Conservation (phyloP, 2,329 filamentous ascomycete genomes). For the Phaeosphaeriaceae sp. region DNA sequence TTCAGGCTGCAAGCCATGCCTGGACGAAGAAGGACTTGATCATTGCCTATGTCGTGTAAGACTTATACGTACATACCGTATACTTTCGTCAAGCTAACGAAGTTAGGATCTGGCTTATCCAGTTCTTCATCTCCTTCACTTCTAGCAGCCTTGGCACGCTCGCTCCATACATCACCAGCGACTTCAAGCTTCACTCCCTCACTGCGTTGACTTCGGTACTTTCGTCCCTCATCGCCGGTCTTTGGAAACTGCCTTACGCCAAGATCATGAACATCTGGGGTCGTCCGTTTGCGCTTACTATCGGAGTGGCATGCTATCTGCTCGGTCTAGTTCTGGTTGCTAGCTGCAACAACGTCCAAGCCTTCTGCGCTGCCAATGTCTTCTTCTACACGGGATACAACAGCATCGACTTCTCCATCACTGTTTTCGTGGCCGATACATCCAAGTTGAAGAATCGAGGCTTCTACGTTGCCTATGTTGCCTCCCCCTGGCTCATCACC, state of each 20-base stretch:
- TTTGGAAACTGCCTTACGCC: constrained; percentile 51
- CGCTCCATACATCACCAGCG: constrained; percentile 50
- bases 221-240: constrained; percentile 46
- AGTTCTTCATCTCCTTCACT: constrained; percentile 58
- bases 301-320: constrained; percentile 41
- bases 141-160: constrained; percentile 51
- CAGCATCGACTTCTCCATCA: constrained; percentile 67
- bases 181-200: constrained; percentile 46
- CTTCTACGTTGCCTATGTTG: constrained; percentile 63
- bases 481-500: constrained; percentile 42
- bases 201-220: constrained; percentile 49
- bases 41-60: constrained; percentile 38
- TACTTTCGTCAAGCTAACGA: constrained; percentile 22
- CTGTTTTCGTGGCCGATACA: constrained; percentile 73
- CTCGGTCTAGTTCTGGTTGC: constrained; percentile 71
- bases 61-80: not conserved
- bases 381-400: constrained; percentile 70
- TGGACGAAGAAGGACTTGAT: constrained; percentile 39
- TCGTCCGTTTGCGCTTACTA: constrained; percentile 44
- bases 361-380: constrained; percentile 70
- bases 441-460: constrained; percentile 68
- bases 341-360: constrained; percentile 65
- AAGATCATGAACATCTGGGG: constrained; percentile 55
- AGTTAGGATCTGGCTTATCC: constrained; percentile 45
- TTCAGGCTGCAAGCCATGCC: constrained; percentile 36